Evolutionary conservation across 331 rosid species (phyloP), one percentile per base, ranked within the genome.

Genomic region (Arachis monticola): DNA sequence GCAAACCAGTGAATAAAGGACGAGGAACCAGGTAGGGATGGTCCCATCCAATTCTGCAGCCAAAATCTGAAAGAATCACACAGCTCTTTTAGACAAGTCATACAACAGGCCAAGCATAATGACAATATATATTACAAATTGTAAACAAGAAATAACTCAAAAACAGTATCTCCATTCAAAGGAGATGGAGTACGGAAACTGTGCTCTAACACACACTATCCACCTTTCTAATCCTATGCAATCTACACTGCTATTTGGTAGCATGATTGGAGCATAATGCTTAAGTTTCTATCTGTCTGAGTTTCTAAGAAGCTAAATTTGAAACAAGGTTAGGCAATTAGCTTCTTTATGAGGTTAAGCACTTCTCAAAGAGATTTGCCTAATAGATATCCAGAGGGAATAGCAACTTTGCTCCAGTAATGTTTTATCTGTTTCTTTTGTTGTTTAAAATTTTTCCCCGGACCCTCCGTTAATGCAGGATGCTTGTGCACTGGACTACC

Each of bases 41-140:
- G 96, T 71, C 99, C 97, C 85, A 90, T 85, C 99, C 99, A 95
- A 78, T 92, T 92, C 83, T 94, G 99, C 67, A 95, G 90, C 99
- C 97, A 95, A 88, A 95, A 88, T 80, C 97, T 95, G 93, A 68
- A 71, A 68, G 75, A 75, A 81, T 57, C 80, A 84, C 12, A 50
- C 27, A 22, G 27, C 27, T 22, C 27, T 22, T 22, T 22, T 22
- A 22, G 27, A 22, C 27, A 22, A 22, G 27, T 22, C 27, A 22
- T 22, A 22, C 27, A 22, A 22, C 27, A 22, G 64, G 71, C 60
- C 60, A 77, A 67, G 32, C 65, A 59, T 55, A 77, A 42, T n/a
- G 42, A 14, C 67, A 44, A 71, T 51, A 22, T 46, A 46, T 2
- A 7, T 1, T 10, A 60, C 31, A 10, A 55, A 6, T 22, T 22